Percentiles rank a stretch among this genome's conserved stretches.
Evolutionary conservation across 768 basidiomycete genomes (phyloP).

Genomic region (Flagelloscypha sp.): DNA sequence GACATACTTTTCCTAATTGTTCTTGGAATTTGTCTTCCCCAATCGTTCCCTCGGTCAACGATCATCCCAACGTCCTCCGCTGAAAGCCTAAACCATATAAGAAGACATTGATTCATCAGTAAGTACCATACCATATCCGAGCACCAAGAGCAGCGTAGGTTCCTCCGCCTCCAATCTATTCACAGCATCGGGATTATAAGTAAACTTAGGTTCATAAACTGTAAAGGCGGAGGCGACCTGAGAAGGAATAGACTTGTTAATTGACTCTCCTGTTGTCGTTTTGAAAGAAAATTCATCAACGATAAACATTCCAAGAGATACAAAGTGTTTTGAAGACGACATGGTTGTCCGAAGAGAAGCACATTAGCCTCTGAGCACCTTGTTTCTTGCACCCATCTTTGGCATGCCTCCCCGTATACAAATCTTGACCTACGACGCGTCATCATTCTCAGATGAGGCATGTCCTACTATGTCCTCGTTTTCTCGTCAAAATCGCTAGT

Average conservation of each 20-base stretch:
- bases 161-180: constrained; percentile 83
- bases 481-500: constrained; percentile 4
- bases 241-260: constrained; percentile 33
- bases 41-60: constrained; percentile 74
- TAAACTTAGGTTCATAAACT: neutral
- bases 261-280: constrained; percentile 49
- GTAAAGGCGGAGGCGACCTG: constrained; percentile 33
- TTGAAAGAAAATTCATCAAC: constrained; percentile 69
- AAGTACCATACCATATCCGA: constrained; percentile 56
- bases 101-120: neutral
- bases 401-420: constrained; percentile 27
- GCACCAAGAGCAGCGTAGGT: constrained; percentile 76
- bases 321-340: constrained; percentile 27
- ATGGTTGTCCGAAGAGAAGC: too few relatives aligned
- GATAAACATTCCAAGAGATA: constrained; percentile 85
- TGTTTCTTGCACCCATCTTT: too few relatives aligned
- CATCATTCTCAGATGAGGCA: constrained; percentile 26
- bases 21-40: constrained; percentile 45
- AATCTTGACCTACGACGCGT: constrained; percentile 33
- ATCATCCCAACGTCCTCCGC: constrained; percentile 69
- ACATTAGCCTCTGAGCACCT: too few relatives aligned
- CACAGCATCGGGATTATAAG: constrained; percentile 5
- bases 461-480: neutral
- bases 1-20: too few relatives aligned
- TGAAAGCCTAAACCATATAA: constrained; percentile 45